Evolutionary conservation across 2,329 filamentous ascomycete species (phyloP), one percentile per base, ranked within the genome.

Genomic region (Aquanectria penicillioides): DNA sequence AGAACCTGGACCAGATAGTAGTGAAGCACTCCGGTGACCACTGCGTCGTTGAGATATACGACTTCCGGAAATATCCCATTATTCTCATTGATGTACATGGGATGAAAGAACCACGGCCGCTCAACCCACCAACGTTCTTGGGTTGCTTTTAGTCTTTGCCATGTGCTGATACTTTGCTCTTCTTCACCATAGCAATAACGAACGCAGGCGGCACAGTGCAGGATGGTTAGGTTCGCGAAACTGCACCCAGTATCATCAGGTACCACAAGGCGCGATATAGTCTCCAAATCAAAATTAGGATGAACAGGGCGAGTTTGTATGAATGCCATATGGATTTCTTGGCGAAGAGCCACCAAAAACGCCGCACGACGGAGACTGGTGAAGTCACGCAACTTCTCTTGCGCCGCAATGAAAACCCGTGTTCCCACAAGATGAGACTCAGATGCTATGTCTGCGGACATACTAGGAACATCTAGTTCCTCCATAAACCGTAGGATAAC

Each of bases 261-360:
- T 9, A 68, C 58, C 2, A 69, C 63, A 6, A 66, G 56, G 2
- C 60, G 57, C 1, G 58, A 63, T 5, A 71, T 67, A 17, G 62
- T 65, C 8, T 70, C 64, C 4, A 70, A 5, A 2, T 57, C 66
- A 38, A 70, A 70, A 43, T 69, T 73, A 8, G 68, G 61, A 15
- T 72, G 64, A 1, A 73, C 71, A 0, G 69, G 64, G 2, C 71
- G 69, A 2, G 63, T 61, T n/a, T 73, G 71, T 20, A 70, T 65
- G 15, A 73, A 71, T 4, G 71, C 68, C 69, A 71, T 71, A 33
- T 72, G 68, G 25, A 73, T 71, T 36, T 73, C 71, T 37, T 71
- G 71, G 7, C 63, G 62, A 2, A 73, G 55, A 2, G 69, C 71
- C 2, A 71, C 62, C 71, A 68, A 72, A 33, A 72, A 73, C 1